Percentiles rank a stretch among this genome's conserved stretches.
Evolutionary conservation across 805 yeast species (phyloP).

Genomic region (Candida morakotiae): DNA sequence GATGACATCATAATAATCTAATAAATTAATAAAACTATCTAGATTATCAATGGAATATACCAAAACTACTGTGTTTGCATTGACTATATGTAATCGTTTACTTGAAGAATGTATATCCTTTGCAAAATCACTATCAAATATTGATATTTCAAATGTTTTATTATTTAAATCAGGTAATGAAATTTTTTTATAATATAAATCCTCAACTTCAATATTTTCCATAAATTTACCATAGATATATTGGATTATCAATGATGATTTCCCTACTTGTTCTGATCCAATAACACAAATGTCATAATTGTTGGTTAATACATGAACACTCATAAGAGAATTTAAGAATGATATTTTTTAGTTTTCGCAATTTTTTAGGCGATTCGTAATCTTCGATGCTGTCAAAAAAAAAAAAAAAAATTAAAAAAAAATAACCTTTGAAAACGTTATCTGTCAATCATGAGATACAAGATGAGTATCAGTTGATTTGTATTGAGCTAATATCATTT

Average conservation of each 20-base stretch:
- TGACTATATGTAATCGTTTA: constrained; percentile 23
- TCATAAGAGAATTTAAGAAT: background rate
- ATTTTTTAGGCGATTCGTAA: background rate
- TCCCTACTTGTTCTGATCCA: constrained; percentile 22
- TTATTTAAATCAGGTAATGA: constrained; percentile 7
- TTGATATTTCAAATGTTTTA: constrained; percentile 23
- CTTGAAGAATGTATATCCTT: constrained; percentile 24
- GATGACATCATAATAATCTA: constrained; percentile 24
- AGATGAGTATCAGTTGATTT: too few relatives aligned
- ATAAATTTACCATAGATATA: constrained; percentile 20
- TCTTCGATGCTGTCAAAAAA: background rate
- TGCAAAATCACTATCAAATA: constrained; percentile 26
- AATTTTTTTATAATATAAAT: constrained; percentile 19
- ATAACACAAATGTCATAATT: constrained; percentile 26
- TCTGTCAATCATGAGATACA: background rate
- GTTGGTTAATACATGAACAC: constrained; percentile 13
- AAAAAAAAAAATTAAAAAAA: background rate
- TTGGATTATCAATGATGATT: constrained; percentile 22
- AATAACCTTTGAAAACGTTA: too few relatives aligned
- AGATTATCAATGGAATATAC: constrained; percentile 25
- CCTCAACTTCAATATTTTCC: constrained; percentile 17
- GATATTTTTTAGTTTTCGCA: background rate
- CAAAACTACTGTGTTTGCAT: constrained; percentile 26
- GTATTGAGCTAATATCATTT: too few relatives aligned
- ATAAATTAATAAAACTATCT: constrained; percentile 24